phyloP scores from a whole-genome alignment of 345 rosid genomes.

The Bruguiera sexangula region DNA sequence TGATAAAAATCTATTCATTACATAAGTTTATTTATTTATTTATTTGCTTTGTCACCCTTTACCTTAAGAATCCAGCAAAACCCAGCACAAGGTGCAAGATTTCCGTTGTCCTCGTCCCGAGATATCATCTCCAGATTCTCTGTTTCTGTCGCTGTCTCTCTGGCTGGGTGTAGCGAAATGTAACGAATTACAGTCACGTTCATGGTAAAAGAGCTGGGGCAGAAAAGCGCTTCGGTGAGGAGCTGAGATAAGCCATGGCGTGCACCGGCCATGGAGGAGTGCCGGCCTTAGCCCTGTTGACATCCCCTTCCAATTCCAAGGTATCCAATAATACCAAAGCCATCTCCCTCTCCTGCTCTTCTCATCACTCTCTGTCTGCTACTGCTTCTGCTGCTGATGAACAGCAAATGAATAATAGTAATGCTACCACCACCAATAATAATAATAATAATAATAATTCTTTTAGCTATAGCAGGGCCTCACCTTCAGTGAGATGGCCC shows the following conservation, averaged over 20 bases:
- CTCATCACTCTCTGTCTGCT: conserved; percentile 9
- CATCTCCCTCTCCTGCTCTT: conserved; percentile 20
- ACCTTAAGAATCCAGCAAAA: too few relatives aligned
- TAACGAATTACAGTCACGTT: too few relatives aligned
- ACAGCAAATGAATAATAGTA: conserved; percentile 16
- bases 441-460: conserved; percentile 29
- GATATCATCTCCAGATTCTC: too few relatives aligned
- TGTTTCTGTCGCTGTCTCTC: too few relatives aligned
- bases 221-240: too few relatives aligned
- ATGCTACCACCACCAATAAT: background rate
- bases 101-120: too few relatives aligned
- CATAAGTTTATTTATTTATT: too few relatives aligned
- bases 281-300: conserved; percentile 13
- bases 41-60: too few relatives aligned
- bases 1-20: too few relatives aligned
- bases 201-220: too few relatives aligned
- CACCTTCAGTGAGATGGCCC: conserved; percentile 91
- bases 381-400: conserved; percentile 16
- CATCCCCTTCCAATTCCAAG: conserved; percentile 20
- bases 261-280: conserved; percentile 19
- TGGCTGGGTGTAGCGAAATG: too few relatives aligned
- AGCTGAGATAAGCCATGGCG: conserved; percentile 16
- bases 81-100: too few relatives aligned
- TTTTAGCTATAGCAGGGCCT: conserved; percentile 82
- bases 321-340: conserved; percentile 20